A percentile compares a stretch with the other conserved stretches of the same genome.
phyloP scores from a whole-genome alignment of 495 filamentous ascomycete genomes.

The Penicillium soppii region DNA sequence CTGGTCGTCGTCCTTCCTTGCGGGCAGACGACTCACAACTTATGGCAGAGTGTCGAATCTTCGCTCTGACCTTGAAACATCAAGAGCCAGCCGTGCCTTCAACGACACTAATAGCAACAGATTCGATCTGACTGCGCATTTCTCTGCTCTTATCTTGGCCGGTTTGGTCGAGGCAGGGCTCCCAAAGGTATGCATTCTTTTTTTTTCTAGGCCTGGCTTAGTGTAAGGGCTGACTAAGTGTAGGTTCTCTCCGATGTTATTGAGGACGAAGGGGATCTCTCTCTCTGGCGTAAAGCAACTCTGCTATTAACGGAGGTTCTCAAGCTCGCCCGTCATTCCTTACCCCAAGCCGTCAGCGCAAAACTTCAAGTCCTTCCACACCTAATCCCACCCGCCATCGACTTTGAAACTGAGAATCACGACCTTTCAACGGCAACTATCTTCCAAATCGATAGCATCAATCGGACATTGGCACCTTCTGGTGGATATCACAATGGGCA shows the following conservation, averaged over 20 bases:
- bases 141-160: slow-evolving; percentile 81
- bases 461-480: slow-evolving; percentile 86
- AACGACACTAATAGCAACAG: slow-evolving; percentile 65
- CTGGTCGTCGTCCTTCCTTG: slow-evolving; percentile 94
- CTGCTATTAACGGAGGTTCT: slow-evolving; percentile 86
- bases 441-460: slow-evolving; percentile 97
- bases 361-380: slow-evolving; percentile 82
- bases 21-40: slow-evolving; percentile 86
- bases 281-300: slow-evolving; percentile 85
- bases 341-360: slow-evolving; percentile 76
- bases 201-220: background rate
- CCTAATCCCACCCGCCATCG: slow-evolving; percentile 71
- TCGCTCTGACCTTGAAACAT: slow-evolving; percentile 57
- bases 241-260: slow-evolving; percentile 63
- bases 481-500: slow-evolving; percentile 38
- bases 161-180: slow-evolving; percentile 82
- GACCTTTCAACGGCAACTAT: slow-evolving; percentile 82
- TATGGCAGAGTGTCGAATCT: slow-evolving; percentile 91
- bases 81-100: slow-evolving; percentile 35
- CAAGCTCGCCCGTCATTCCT: slow-evolving; percentile 79
- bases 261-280: slow-evolving; percentile 68
- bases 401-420: slow-evolving; percentile 65
- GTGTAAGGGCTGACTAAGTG: slow-evolving; percentile 15
- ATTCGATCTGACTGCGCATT: slow-evolving; percentile 88
- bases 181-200: slow-evolving; percentile 55